A percentile compares a stretch with the other conserved stretches of the same genome.
Evolutionary conservation across 2,329 filamentous ascomycete genomes (phyloP).

Genomic region (Paraconiothyrium brasiliense): DNA sequence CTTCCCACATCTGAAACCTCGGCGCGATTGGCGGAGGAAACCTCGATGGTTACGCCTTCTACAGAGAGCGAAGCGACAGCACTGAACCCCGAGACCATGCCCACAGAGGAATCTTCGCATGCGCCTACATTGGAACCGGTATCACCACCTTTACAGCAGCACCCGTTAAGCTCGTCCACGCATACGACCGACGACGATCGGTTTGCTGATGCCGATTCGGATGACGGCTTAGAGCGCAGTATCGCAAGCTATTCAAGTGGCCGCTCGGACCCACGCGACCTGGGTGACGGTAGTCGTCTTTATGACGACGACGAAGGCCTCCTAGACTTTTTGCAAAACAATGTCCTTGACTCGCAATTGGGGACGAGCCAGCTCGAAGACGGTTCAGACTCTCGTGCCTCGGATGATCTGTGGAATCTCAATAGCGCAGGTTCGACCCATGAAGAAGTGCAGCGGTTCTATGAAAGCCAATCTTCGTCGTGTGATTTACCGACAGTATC

Average conservation of each 20-base stretch:
- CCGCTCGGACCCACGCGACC: constrained; percentile 22
- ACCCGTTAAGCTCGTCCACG: constrained; percentile 29
- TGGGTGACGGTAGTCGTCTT: constrained; percentile 41
- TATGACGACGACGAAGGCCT: constrained; percentile 46
- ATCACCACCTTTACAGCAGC: constrained; percentile 16
- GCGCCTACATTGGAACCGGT: constrained; percentile 6
- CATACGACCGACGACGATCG: constrained; percentile 51
- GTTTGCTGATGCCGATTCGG: constrained; percentile 54
- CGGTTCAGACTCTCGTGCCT: background rate
- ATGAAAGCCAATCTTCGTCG: constrained; percentile 29
- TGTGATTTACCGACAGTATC: constrained; percentile 33
- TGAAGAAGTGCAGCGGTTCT: constrained; percentile 22
- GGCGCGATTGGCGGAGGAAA: constrained; percentile 3
- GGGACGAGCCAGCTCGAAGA: constrained; percentile 19
- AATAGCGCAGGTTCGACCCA: constrained; percentile 26
- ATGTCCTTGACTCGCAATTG: constrained; percentile 39
- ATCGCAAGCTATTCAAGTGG: constrained; percentile 22
- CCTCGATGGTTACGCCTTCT: background rate
- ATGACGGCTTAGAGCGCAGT: constrained; percentile 38
- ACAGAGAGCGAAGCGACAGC: background rate
- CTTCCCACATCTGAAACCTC: constrained; percentile 11
- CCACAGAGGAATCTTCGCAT: constrained; percentile 6
- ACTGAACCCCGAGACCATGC: constrained; percentile 5
- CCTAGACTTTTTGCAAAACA: constrained; percentile 45
- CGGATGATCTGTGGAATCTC: constrained; percentile 14